phyloP scores from a whole-genome alignment of 2,329 filamentous ascomycete genomes.

The Xylaria sp. region DNA sequence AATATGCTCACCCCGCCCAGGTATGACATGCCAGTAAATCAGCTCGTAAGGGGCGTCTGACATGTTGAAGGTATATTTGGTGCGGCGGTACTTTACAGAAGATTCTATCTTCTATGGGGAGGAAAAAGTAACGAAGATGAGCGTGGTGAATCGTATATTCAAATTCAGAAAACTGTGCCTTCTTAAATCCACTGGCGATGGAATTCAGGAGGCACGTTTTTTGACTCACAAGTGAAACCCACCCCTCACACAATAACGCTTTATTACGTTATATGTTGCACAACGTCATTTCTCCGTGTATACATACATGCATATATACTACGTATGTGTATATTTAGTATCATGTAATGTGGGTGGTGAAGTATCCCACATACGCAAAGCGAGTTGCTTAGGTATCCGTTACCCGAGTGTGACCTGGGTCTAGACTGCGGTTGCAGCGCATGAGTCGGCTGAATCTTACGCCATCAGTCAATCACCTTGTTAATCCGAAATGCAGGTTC shows the following conservation, averaged over 20 bases:
- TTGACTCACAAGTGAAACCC: background rate
- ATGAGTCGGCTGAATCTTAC: background rate
- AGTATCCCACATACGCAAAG: background rate
- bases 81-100: background rate
- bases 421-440: constrained; percentile 1
- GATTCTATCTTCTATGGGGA: background rate
- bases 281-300: background rate
- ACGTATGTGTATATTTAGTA: background rate
- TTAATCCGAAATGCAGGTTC: background rate
- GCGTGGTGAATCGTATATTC: background rate
- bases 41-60: constrained; percentile 63
- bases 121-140: background rate
- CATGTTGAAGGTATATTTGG: background rate
- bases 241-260: too few relatives aligned
- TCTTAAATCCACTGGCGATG: background rate
- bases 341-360: background rate
- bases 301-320: background rate
- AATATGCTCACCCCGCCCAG: constrained; percentile 78
- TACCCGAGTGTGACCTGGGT: background rate
- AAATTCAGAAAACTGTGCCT: too few relatives aligned
- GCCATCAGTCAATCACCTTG: background rate
- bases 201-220: background rate
- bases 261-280: background rate
- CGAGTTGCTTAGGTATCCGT: background rate
- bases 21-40: constrained; percentile 75